Conservation (phyloP, 148 eudicot species). For the Rhododendron ovatum region DNA sequence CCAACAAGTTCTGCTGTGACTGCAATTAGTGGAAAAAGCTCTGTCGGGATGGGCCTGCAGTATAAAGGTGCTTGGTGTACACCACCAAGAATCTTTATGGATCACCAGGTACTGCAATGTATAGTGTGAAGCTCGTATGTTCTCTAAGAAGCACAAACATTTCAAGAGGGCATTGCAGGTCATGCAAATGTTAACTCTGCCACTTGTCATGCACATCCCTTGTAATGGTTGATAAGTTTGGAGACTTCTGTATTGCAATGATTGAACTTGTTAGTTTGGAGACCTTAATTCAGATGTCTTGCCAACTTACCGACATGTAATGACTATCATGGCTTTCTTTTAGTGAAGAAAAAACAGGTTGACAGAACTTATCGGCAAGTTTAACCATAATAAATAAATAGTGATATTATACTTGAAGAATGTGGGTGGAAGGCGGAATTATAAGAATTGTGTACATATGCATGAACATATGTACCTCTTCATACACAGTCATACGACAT, state of each 20-base stretch:
- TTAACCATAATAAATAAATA: background rate
- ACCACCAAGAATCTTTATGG: slow-evolving; percentile 90
- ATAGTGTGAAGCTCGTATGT: background rate
- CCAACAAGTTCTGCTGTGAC: slow-evolving; percentile 91
- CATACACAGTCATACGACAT: background rate
- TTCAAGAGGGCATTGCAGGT: slow-evolving; percentile 1
- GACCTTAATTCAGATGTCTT: background rate
- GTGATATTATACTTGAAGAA: background rate
- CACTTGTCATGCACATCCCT: background rate
- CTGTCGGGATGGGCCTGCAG: slow-evolving; percentile 71
- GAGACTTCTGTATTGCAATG: background rate
- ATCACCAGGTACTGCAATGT: slow-evolving; percentile 57
- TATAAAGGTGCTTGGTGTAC: slow-evolving; percentile 96
- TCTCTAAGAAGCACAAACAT: background rate
- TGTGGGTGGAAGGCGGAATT: background rate
- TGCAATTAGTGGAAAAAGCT: slow-evolving; percentile 84
- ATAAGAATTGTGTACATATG: background rate
- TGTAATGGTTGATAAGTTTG: background rate
- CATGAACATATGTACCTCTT: background rate
- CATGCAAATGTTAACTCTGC: background rate
- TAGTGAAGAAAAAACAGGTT: background rate
- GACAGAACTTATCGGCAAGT: background rate
- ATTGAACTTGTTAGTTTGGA: background rate
- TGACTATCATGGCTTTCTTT: background rate
- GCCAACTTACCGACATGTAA: background rate